Evolutionary conservation across 306 rosid genomes (phyloP).

Genomic region (Cucurbita argyrosperma): DNA sequence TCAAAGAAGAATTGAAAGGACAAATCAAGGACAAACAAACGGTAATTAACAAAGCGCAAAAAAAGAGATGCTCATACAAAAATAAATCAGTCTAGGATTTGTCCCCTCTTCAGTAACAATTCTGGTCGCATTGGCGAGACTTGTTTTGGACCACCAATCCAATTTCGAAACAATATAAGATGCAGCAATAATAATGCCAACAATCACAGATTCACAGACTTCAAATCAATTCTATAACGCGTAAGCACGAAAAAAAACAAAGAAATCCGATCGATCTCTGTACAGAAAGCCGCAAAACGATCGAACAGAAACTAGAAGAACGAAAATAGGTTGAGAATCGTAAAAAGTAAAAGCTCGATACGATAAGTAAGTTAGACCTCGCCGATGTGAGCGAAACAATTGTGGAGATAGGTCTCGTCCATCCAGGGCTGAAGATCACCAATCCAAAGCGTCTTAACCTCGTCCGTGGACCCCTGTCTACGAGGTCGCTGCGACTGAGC

Average conservation of each 20-base stretch:
- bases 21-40: neutral
- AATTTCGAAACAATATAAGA: neutral
- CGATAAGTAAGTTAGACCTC: conserved; percentile 22
- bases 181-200: neutral
- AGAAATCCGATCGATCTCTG: neutral
- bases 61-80: neutral
- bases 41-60: neutral
- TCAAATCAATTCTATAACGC: neutral
- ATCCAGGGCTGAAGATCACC: conserved; percentile 76
- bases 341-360: neutral
- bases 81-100: neutral
- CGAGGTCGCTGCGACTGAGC: conserved; percentile 12
- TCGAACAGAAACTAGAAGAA: neutral
- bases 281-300: neutral
- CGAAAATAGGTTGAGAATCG: neutral
- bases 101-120: neutral
- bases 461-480: conserved; percentile 23
- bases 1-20: neutral
- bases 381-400: conserved; percentile 53
- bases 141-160: neutral
- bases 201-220: neutral
- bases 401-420: conserved; percentile 54
- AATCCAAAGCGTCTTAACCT: conserved; percentile 64
- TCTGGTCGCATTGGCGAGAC: neutral
- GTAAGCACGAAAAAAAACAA: neutral